Evolutionary conservation across 345 rosid species (phyloP), one percentile per base, ranked within the genome.

Genomic region (Schrenkiella parvula): DNA sequence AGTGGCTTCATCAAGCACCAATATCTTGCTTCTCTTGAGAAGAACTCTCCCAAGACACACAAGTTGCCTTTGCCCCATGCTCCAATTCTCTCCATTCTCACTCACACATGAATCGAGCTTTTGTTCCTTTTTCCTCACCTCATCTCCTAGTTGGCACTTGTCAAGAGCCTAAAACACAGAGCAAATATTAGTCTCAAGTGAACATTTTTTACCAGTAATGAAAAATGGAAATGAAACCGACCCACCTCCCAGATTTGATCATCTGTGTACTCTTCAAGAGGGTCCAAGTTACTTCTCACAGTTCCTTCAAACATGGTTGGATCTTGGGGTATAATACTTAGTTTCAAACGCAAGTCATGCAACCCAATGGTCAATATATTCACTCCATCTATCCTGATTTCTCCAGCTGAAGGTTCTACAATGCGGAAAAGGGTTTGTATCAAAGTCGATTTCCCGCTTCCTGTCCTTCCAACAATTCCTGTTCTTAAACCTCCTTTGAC

Each of bases 301-400:
- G 95, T 91, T 38, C 98, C 98, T 80, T 91, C 95, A 74, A 93
- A 93, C 97, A 91, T 86, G 56, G 91, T 89, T 41, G 97, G 98
- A 71, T 91, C 98, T 73, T 89, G 98, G 19, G 97, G 97, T 74
- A 91, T 91, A 35, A 93, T 91, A 81, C 96, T 87, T 8, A 91
- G 83, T 48, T 86, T 85, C 50, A 86, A 84, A 71, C 96, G 82
- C 75, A 93, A 81, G 79, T 93, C 93, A 39, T 91, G 91, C 71
- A 91, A 72, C 64, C 96, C 97, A 54, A 93, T 84, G 9, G 71
- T 79, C 70, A 83, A 82, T 26, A 91, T 89, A 50, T 88, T 62
- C 43, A 91, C 64, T 48, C 83, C 85, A 71, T 91, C 97, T n/a
- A 93, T 91, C 72, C 59, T 53, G 53, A 93, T 85, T 57, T 75